Percentiles rank a stretch among this genome's conserved stretches.
phyloP scores from a whole-genome alignment of 2,329 filamentous ascomycete species.

The Diaporthe ampelina region DNA sequence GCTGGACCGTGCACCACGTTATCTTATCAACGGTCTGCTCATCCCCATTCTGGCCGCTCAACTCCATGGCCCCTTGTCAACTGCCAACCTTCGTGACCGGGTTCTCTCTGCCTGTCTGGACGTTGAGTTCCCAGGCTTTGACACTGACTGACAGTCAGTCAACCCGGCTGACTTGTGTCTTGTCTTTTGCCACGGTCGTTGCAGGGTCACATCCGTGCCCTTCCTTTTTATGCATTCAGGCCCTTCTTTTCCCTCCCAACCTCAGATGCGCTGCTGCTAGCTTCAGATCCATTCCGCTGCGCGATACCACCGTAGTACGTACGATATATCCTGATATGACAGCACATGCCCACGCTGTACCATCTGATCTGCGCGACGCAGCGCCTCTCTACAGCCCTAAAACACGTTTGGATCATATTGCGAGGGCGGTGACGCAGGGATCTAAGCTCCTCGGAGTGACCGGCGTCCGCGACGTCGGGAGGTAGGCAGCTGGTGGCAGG shows the following conservation, averaged over 20 bases:
- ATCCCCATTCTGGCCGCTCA: background rate
- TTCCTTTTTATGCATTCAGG: constrained; percentile 9
- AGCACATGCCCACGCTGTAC: background rate
- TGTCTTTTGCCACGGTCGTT: constrained; percentile 22
- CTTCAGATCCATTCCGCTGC: background rate
- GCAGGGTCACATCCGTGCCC: constrained; percentile 2
- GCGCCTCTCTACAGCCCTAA: constrained; percentile 19
- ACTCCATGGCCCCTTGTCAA: background rate
- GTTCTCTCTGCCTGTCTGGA: constrained; percentile 4
- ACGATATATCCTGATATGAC: background rate
- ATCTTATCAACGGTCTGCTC: constrained; percentile 6
- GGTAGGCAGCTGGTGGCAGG: background rate
- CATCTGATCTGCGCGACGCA: constrained; percentile 10
- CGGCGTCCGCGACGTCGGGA: background rate
- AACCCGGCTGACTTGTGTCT: constrained; percentile 2
- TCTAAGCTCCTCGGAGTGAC: constrained; percentile 14
- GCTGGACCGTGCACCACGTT: constrained; percentile 8
- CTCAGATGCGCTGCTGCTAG: background rate
- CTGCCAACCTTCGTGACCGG: background rate
- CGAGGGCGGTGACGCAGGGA: constrained; percentile 26
- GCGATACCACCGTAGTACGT: constrained; percentile 1
- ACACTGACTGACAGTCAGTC: constrained; percentile 2
- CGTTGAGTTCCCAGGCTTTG: constrained; percentile 1
- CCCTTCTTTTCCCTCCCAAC: background rate
- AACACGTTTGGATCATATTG: constrained; percentile 9